Conservation (phyloP, 345 rosid genomes). For the Jatropha curcas region DNA sequence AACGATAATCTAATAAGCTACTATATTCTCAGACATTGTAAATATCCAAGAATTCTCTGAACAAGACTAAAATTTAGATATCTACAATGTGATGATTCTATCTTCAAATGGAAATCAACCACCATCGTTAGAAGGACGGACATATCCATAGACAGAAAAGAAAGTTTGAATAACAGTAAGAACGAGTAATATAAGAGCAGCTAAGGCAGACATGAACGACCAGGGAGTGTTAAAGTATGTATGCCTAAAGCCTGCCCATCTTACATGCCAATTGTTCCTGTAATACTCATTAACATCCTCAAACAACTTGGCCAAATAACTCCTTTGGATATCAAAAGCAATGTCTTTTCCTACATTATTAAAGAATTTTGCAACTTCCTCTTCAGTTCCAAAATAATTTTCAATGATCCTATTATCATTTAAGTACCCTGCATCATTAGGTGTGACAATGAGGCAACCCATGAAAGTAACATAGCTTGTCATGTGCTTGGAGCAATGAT, state of each 20-base stretch:
- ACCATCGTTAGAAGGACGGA: slow-evolving; percentile 11
- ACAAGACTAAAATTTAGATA: background rate
- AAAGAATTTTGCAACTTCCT: slow-evolving; percentile 47
- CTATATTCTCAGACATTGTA: too few relatives aligned
- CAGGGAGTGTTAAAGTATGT: slow-evolving; percentile 57
- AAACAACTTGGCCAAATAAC: slow-evolving; percentile 42
- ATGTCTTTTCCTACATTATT: slow-evolving; percentile 52
- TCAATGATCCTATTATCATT: slow-evolving; percentile 46
- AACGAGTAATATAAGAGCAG: slow-evolving; percentile 47
- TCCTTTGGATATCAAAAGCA: slow-evolving; percentile 38
- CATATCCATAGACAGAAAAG: slow-evolving; percentile 35
- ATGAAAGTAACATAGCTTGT: slow-evolving; percentile 53
- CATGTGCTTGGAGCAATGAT: slow-evolving; percentile 43
- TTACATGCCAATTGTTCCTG: slow-evolving; percentile 44
- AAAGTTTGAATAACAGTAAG: slow-evolving; percentile 48
- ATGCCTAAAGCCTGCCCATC: slow-evolving; percentile 54
- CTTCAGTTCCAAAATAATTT: slow-evolving; percentile 54
- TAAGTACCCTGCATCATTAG: slow-evolving; percentile 47
- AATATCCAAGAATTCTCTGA: background rate
- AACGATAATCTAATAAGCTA: too few relatives aligned
- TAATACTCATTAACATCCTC: slow-evolving; percentile 51
- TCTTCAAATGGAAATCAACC: background rate
- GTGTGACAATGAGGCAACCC: slow-evolving; percentile 51
- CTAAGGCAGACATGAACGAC: slow-evolving; percentile 57
- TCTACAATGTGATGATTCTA: background rate